phyloP scores from a whole-genome alignment of 495 filamentous ascomycete species.

The Xylaria venustula region DNA sequence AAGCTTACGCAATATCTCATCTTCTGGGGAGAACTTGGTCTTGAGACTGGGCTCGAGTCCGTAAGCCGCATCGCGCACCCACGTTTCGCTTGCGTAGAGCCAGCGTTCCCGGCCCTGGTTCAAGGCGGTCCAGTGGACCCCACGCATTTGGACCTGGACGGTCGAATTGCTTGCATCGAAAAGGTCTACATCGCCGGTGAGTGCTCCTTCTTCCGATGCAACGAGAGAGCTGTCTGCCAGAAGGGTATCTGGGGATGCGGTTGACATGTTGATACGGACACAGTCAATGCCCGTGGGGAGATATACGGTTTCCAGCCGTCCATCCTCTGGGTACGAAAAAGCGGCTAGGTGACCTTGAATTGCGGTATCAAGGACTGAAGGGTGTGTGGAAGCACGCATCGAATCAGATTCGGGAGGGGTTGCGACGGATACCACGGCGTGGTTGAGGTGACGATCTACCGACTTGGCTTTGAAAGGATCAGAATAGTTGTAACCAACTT shows the following conservation, averaged over 20 bases:
- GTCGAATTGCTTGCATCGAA: not conserved
- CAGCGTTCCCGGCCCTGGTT: slow-evolving; percentile 2
- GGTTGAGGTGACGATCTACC: not conserved
- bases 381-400: not conserved
- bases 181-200: not conserved
- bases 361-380: not conserved
- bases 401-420: not conserved
- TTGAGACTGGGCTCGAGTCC: slow-evolving; percentile 1
- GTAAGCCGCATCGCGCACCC: not conserved
- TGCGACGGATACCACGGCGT: not conserved
- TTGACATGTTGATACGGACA: not conserved
- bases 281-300: not conserved
- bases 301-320: not conserved
- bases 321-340: not conserved
- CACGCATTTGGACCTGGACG: not conserved
- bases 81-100: not conserved
- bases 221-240: not conserved
- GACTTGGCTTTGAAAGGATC: not conserved
- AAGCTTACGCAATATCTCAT: not conserved
- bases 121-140: not conserved
- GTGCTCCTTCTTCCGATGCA: not conserved
- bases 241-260: not conserved
- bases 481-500: not conserved
- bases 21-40: not conserved
- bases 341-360: not conserved